These are phyloP conservation scores for Erucastrum elatum DNA, from an alignment of 345 rosid genomes.

Conservation along the genomic window DNA sequence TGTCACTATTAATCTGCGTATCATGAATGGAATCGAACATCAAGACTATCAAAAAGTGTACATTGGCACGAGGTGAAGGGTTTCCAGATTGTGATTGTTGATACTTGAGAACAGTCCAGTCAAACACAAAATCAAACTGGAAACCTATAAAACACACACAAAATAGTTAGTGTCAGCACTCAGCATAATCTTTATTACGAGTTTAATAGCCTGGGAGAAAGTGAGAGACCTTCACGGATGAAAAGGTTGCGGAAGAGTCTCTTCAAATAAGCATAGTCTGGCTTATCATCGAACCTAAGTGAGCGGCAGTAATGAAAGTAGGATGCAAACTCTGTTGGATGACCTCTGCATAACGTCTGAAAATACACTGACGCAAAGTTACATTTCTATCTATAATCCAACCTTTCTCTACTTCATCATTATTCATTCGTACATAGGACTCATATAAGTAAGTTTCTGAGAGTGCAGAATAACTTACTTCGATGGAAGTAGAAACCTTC, in stretches of 20 bases:
- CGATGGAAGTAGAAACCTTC: constrained; percentile 82
- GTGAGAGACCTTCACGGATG: constrained; percentile 72
- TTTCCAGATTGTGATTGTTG: constrained; percentile 84
- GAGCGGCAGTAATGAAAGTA: constrained; percentile 95
- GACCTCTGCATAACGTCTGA: constrained; percentile 84
- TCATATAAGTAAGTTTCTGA: background rate
- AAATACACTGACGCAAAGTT: constrained; percentile 35
- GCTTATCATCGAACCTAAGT: constrained; percentile 89
- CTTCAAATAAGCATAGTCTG: constrained; percentile 92
- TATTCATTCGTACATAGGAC: background rate
- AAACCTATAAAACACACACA: constrained; percentile 53
- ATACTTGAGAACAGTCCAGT: constrained; percentile 90
- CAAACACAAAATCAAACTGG: constrained; percentile 95
- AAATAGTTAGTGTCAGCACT: background rate
- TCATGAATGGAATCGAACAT: background rate
- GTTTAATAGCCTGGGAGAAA: background rate
- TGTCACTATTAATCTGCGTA: background rate
- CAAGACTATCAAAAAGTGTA: constrained; percentile 1
- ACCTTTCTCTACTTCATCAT: background rate
- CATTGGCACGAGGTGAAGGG: constrained; percentile 62
- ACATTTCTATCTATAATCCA: constrained; percentile 14
- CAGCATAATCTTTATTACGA: constrained; percentile 8
- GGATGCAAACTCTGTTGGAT: constrained; percentile 96
- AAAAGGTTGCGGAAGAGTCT: constrained; percentile 94
- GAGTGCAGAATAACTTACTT: constrained; percentile 40